These are phyloP conservation scores for Tylopilus subfusipes DNA, from an alignment of 768 basidiomycete species.

Conservation along the genomic window DNA sequence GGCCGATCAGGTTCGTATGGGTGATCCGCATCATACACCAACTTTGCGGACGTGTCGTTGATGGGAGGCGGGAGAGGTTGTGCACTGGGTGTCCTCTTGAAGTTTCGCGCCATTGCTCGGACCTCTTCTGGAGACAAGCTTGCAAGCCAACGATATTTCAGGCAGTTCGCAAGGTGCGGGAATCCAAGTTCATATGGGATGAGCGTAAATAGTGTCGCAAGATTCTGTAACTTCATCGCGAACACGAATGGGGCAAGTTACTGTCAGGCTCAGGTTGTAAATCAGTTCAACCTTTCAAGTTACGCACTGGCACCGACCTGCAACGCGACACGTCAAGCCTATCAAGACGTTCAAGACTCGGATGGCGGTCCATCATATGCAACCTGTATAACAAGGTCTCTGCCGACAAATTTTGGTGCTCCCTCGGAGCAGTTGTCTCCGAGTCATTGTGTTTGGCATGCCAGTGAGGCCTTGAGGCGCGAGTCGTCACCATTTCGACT, in stretches of 20 bases:
- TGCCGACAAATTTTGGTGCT: no score
- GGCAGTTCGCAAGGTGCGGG: constrained; percentile 10
- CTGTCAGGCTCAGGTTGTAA: no score
- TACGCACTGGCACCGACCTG: no score
- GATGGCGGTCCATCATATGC: no score
- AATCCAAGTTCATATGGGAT: constrained; percentile 8
- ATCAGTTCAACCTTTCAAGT: no score
- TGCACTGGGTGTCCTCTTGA: constrained; percentile 14
- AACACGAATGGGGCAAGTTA: not conserved
- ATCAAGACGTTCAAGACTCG: no score
- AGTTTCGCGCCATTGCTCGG: constrained; percentile 4
- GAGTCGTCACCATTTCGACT: no score
- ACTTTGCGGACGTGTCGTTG: constrained; percentile 19
- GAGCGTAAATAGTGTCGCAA: not conserved
- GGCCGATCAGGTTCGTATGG: constrained; percentile 6
- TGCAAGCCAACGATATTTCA: constrained; percentile 14
- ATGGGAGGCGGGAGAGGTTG: constrained; percentile 19
- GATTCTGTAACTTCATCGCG: not conserved
- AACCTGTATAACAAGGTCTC: no score
- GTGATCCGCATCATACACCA: constrained; percentile 15
- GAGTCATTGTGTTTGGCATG: no score
- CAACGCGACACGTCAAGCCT: no score
- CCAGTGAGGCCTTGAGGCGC: no score
- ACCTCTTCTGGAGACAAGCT: constrained; percentile 17
- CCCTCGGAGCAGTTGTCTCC: no score